A percentile compares a stretch with the other conserved stretches of the same genome.
phyloP scores from a whole-genome alignment of 148 eudicot species.

The Spergularia marina region DNA sequence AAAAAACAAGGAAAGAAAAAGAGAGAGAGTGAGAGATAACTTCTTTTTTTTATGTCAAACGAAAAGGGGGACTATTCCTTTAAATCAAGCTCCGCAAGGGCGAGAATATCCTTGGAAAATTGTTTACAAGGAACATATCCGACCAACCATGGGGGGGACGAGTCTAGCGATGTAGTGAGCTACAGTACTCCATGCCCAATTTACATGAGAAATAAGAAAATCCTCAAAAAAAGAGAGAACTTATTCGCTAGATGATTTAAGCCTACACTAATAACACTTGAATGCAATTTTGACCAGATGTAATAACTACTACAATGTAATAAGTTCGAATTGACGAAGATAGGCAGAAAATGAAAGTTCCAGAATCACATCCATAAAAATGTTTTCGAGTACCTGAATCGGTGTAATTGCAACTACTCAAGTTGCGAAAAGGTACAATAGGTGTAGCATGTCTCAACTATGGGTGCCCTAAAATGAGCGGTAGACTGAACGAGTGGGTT shows the following conservation, averaged over 20 bases:
- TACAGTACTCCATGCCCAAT: too few relatives aligned
- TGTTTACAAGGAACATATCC: too few relatives aligned
- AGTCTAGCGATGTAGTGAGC: too few relatives aligned
- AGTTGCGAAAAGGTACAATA: not conserved
- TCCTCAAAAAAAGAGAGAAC: not conserved
- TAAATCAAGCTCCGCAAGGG: too few relatives aligned
- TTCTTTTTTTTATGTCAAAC: too few relatives aligned
- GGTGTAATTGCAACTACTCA: conserved; percentile 2
- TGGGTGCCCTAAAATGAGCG: not conserved
- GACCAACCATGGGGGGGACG: too few relatives aligned
- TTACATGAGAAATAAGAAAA: too few relatives aligned
- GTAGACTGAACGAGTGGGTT: not conserved
- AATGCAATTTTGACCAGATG: not conserved
- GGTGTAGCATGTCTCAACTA: not conserved
- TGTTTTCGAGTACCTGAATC: not conserved
- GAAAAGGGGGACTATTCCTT: too few relatives aligned
- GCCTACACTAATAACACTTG: not conserved
- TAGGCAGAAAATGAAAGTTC: not conserved
- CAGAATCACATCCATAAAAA: not conserved
- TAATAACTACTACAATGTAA: not conserved
- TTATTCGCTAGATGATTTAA: not conserved
- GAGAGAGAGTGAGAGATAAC: too few relatives aligned
- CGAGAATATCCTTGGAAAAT: too few relatives aligned
- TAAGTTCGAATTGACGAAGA: not conserved
- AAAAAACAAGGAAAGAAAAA: too few relatives aligned